Percentiles rank a stretch among this genome's conserved stretches.
These are phyloP conservation scores for Rugonectria rugulosa DNA, from an alignment of 2,329 filamentous ascomycete genomes.

Conservation along the genomic window DNA sequence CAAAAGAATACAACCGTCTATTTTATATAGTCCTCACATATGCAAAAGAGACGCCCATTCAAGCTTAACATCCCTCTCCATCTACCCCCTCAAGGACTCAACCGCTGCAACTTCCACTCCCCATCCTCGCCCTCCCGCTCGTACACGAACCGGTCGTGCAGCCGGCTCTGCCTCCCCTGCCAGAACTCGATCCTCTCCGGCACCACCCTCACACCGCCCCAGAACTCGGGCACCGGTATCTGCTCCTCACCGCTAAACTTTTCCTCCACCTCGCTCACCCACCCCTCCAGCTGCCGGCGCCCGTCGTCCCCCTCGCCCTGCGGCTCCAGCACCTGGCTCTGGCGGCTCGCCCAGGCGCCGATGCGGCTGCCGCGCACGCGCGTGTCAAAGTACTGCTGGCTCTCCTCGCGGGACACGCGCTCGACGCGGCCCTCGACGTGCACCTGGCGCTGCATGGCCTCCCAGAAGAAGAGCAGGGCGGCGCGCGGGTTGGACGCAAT, in stretches of 20 bases:
- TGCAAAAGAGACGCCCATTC: neutral
- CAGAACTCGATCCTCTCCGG: constrained; percentile 94
- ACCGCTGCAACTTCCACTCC: constrained; percentile 73
- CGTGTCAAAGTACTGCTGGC: constrained; percentile 71
- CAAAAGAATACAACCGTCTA: neutral
- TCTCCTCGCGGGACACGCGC: constrained; percentile 74
- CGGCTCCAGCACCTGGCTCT: constrained; percentile 77
- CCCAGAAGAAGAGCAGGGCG: constrained; percentile 91
- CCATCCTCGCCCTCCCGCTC: constrained; percentile 62
- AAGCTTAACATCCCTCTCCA: neutral
- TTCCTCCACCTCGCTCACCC: constrained; percentile 79
- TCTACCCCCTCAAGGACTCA: constrained; percentile 68
- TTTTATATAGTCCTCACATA: neutral
- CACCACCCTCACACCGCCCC: constrained; percentile 88
- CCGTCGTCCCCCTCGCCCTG: constrained; percentile 64
- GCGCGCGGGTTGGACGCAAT: constrained; percentile 78
- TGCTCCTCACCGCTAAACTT: constrained; percentile 77
- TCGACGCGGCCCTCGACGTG: constrained; percentile 82
- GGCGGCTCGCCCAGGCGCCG: constrained; percentile 92
- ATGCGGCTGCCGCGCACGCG: constrained; percentile 81
- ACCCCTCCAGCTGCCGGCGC: constrained; percentile 75
- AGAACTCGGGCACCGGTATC: constrained; percentile 92
- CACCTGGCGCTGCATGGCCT: constrained; percentile 85
- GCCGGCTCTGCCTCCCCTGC: constrained; percentile 86
- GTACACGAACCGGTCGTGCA: constrained; percentile 96